Evolutionary conservation across 371 early-diverging fungal species (phyloP).

Genomic region (Chytridiales sp.): DNA sequence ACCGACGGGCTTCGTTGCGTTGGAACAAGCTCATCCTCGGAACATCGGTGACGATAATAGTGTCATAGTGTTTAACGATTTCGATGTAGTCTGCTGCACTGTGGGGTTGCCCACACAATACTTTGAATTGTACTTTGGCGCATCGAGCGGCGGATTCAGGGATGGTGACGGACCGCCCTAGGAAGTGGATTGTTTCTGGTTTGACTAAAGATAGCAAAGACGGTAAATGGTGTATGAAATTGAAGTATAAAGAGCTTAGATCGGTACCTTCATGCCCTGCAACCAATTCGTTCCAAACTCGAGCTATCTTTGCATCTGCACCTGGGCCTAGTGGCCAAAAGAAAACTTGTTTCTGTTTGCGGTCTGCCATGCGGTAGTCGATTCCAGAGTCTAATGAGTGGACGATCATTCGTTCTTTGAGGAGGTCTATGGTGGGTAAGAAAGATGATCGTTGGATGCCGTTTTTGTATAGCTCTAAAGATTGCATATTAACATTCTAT

Average conservation of each 20-base stretch:
- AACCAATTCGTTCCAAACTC: conserved; percentile 19
- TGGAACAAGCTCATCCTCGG: conserved; percentile 76
- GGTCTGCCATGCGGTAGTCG: conserved; percentile 73
- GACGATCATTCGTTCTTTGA: conserved; percentile 78
- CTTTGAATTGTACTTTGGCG: conserved; percentile 74
- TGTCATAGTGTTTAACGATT: conserved; percentile 65
- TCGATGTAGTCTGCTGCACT: conserved; percentile 91
- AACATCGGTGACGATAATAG: conserved; percentile 78
- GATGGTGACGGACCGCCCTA: conserved; percentile 54
- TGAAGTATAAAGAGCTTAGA: background rate
- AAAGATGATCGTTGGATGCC: conserved; percentile 91
- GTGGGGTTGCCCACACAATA: conserved; percentile 76
- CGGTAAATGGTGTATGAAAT: conserved; percentile 1
- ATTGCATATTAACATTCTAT: background rate
- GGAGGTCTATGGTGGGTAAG: conserved; percentile 83
- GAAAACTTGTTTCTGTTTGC: background rate
- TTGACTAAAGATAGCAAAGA: conserved; percentile 30
- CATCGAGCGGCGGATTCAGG: conserved; percentile 51
- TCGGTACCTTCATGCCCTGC: conserved; percentile 16
- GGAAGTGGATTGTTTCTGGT: conserved; percentile 57
- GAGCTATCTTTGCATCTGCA: background rate
- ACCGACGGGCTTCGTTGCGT: conserved; percentile 85
- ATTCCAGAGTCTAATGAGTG: conserved; percentile 82
- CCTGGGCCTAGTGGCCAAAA: conserved; percentile 8
- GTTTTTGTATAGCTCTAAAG: conserved; percentile 82